These are phyloP conservation scores for Aegilops bicornis DNA, from an alignment of 176 grass and related monocot genomes.

Conservation along the genomic window DNA sequence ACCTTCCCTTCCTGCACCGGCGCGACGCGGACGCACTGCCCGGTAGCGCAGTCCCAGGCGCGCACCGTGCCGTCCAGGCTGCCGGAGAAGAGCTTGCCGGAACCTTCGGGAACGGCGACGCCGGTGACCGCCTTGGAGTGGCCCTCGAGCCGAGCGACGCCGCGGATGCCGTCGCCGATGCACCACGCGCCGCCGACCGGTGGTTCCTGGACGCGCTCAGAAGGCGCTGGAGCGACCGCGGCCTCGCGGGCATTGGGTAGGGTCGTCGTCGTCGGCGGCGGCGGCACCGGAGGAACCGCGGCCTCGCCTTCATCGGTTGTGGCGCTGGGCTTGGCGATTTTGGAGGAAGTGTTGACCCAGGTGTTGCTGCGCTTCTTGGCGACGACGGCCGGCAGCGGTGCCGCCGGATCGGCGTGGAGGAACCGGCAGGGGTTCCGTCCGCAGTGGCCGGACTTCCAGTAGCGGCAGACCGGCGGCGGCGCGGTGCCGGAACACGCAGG, in stretches of 20 bases:
- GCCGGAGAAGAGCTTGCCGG: conserved; percentile 10
- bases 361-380: conserved; percentile 2
- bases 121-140: conserved; percentile 19
- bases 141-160: not conserved
- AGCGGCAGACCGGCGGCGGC: not conserved
- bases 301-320: not conserved
- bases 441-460: conserved; percentile 18
- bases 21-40: not conserved
- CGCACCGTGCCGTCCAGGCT: conserved; percentile 30
- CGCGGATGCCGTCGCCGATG: not conserved
- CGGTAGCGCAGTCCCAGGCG: conserved; percentile 15
- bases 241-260: not conserved
- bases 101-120: not conserved
- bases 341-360: not conserved
- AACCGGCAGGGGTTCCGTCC: conserved; percentile 7
- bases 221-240: not conserved
- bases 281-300: not conserved
- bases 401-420: not conserved
- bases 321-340: not conserved
- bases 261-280: not conserved
- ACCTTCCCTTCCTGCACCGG: not conserved
- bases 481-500: not conserved
- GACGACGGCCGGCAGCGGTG: not conserved
- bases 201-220: not conserved
- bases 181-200: not conserved